Base-by-base conservation (phyloP, 2,329 filamentous ascomycete species). In the Curvularia eragrostidis region DNA sequence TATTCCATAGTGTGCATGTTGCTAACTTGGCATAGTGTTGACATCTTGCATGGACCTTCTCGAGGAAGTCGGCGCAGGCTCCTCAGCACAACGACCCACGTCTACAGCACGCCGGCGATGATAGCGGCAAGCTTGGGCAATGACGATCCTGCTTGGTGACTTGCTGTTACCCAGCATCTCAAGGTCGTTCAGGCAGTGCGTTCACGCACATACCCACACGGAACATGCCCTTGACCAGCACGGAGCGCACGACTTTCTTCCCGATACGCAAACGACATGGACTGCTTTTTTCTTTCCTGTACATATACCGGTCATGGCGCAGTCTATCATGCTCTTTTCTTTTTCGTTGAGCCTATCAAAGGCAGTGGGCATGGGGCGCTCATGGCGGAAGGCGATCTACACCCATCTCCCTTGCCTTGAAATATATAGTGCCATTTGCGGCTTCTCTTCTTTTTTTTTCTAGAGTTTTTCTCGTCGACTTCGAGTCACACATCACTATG, bases 41-140 rank as follows among this genome's bases (percentile, higher is more conserved):
- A 78, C 76, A 18, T 79, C 81, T 64, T 85, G 83, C 66, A 78
- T 86, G 59, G 83, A 86, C 61, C 75, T 84, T 13, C 77, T 84
- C 61, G 82, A 84, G 59, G 73, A 77, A 62, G 66, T 72, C 12
- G 70, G 73, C 61, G 70, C 66, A 38, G 71, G 67, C 41, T 67
- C 71, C 28, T 69, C 71, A 30, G 62, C 68, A 50, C 72, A 72
- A 62, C 74, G 69, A 48, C 65, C 70, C 28, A 58, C 69, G 26
- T 66, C 72, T 2, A 73, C 70, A 43, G 61, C 72, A 52, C 69
- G 75, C 60, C 65, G 75, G 62, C 73, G 75, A 66, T 77, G 62
- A 72, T 63, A 26, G 49, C 21, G 46, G 36, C 41, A 36, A 43
- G 38, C 23, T 53, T 48, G 47, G 41, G 47, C 54, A 44, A 52